These are phyloP conservation scores for Dioscorea zingiberensis DNA, from an alignment of 106 monocot species.

Conservation along the genomic window DNA sequence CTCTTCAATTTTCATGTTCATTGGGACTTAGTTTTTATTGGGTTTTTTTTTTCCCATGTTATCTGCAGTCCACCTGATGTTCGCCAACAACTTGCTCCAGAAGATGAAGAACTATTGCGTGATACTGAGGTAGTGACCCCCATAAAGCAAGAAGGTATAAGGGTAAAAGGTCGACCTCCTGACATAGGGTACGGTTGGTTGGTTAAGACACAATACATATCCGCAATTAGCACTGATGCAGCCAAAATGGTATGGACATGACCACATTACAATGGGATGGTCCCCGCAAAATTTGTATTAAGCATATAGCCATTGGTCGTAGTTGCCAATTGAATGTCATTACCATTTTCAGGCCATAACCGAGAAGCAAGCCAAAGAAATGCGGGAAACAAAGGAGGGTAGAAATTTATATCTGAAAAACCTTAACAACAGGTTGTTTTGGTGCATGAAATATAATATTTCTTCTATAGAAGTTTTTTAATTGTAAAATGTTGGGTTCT, in stretches of 20 bases:
- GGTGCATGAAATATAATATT: conserved; percentile 1
- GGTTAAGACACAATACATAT: conserved; percentile 97
- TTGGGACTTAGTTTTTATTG: not conserved
- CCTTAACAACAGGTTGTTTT: conserved; percentile 76
- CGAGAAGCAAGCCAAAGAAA: conserved; percentile 97
- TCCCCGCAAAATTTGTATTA: no score
- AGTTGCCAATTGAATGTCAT: conserved; percentile 2
- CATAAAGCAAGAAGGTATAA: conserved; percentile 81
- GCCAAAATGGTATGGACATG: conserved; percentile 62
- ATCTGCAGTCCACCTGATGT: conserved; percentile 41
- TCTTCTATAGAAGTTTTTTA: not conserved
- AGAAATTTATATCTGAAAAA: conserved; percentile 68
- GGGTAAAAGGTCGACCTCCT: conserved; percentile 76
- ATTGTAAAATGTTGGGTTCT: not conserved
- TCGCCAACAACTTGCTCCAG: conserved; percentile 52
- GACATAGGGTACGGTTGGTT: conserved; percentile 93
- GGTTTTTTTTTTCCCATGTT: conserved; percentile 2
- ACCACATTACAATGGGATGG: no score
- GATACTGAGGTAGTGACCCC: conserved; percentile 77
- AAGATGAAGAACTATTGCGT: conserved; percentile 83
- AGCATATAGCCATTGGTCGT: not conserved
- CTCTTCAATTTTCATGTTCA: no score
- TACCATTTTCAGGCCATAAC: conserved; percentile 59
- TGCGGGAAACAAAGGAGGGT: conserved; percentile 70
- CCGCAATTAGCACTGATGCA: conserved; percentile 73